phyloP scores from a whole-genome alignment of 352 stramenopile species.

The Detonula confervacea region DNA sequence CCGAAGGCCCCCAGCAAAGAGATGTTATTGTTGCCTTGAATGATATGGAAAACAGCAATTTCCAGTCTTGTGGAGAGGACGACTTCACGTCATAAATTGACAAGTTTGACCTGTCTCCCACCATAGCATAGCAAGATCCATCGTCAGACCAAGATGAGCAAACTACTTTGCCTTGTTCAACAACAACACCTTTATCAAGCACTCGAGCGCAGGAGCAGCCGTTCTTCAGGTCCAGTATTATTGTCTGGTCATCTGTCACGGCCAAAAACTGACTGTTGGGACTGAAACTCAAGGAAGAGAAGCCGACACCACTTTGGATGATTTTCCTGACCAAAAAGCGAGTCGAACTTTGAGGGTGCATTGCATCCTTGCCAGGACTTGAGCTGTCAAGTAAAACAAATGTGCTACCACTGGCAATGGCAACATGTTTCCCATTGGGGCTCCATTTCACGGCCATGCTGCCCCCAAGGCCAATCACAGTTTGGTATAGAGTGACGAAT shows the following conservation, averaged over 20 bases:
- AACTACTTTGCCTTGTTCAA: slow-evolving; percentile 35
- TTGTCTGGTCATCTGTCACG: slow-evolving; percentile 48
- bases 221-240: slow-evolving; percentile 56
- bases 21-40: slow-evolving; percentile 44
- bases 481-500: slow-evolving; percentile 68
- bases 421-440: slow-evolving; percentile 58
- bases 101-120: slow-evolving; percentile 55
- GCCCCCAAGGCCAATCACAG: slow-evolving; percentile 55
- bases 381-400: slow-evolving; percentile 61
- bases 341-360: slow-evolving; percentile 41
- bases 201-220: slow-evolving; percentile 51
- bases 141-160: slow-evolving; percentile 43
- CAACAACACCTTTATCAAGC: slow-evolving; percentile 42
- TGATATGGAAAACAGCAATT: slow-evolving; percentile 61
- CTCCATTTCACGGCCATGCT: slow-evolving; percentile 69
- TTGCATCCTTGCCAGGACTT: slow-evolving; percentile 18
- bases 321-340: slow-evolving; percentile 69
- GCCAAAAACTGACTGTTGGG: slow-evolving; percentile 59
- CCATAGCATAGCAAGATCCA: slow-evolving; percentile 54
- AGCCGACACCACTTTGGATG: slow-evolving; percentile 47
- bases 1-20: slow-evolving; percentile 63
- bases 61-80: slow-evolving; percentile 46
- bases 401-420: slow-evolving; percentile 52
- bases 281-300: slow-evolving; percentile 59
- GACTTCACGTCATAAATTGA: slow-evolving; percentile 61